These are phyloP conservation scores for Annulohypoxylon stygium DNA, from an alignment of 495 filamentous ascomycete species.

Conservation along the genomic window DNA sequence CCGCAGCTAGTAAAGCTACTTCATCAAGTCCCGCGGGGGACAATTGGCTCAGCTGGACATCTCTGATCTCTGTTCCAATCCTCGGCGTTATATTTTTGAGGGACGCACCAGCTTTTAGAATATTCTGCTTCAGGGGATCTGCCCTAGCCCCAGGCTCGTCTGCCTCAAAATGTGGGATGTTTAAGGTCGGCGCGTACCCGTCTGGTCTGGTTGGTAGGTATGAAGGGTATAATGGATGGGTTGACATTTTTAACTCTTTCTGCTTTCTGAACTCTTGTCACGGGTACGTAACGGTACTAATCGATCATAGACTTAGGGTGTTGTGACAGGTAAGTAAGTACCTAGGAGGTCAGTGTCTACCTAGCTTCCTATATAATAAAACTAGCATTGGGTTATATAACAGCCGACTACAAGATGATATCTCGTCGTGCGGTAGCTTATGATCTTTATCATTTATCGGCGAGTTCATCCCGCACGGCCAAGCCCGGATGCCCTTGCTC, in stretches of 20 bases:
- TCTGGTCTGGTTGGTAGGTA: conserved; percentile 29
- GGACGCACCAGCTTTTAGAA: conserved; percentile 36
- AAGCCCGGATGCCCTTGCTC: background rate
- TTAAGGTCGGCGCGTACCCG: conserved; percentile 25
- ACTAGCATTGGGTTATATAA: background rate
- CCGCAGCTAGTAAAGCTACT: conserved; percentile 59
- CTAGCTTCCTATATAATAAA: background rate
- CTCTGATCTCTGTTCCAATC: conserved; percentile 60
- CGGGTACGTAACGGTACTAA: no score
- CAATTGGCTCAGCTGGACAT: conserved; percentile 58
- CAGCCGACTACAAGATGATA: background rate
- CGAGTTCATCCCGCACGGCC: background rate
- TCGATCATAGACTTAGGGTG: no score
- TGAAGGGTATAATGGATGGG: conserved; percentile 19
- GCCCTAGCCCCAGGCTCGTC: conserved; percentile 38
- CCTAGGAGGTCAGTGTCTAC: background rate
- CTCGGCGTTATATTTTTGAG: conserved; percentile 53
- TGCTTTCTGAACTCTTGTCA: no score
- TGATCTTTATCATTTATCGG: background rate
- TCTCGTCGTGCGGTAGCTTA: background rate
- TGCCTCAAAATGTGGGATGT: conserved; percentile 30
- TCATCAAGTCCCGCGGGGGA: conserved; percentile 59
- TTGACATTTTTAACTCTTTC: background rate
- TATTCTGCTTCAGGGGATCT: conserved; percentile 34
- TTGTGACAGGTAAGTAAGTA: background rate